Evolutionary conservation across 2,329 filamentous ascomycete species (phyloP), one percentile per base, ranked within the genome.

Genomic region (Xylaria hypoxylon): DNA sequence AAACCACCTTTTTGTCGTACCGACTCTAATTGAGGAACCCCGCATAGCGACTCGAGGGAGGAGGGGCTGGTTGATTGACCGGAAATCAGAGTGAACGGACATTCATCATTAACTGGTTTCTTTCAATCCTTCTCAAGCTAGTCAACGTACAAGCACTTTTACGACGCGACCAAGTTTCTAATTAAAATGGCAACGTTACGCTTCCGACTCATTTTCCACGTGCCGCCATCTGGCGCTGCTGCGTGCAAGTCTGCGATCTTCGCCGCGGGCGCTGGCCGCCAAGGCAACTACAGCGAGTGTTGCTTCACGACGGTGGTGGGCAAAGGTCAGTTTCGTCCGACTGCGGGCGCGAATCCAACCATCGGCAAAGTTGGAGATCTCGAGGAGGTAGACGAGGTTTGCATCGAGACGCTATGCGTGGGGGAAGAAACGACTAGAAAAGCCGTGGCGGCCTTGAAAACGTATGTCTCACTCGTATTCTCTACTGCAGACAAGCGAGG

Each of bases 311-410:
- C 79, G 0, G 68, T 78, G 3, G 68, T 77, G 5, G 90, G 90
- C 4, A 87, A 80, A 0, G 89, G 89, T 0, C 89, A 92, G 73
- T 93, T 92, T 76, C 84, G 87, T 0, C 89, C 90, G 0, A 87
- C 87, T 0, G 82, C 83, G 61, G 76, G 80, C 0, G 88, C 90
- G 0, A 89, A 89, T 53, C 90, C 90, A 2, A 79, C 87, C 72
- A 87, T 92, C 68, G 90, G 90, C 0, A 78, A 79, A 10, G 79
- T 83, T 1, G 88, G 89, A 0, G 76, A 80, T 45, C 72, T 92
- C 0, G 88, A 92, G 76, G 76, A 87, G 64, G 81, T 87, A 0
- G 81, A 85, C 3, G 90, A 92, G 77, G 81, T 85, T 1, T 83
- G 84, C 53, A 86, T 91, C 17, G 90, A 93, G 80, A 85, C 86